Base-by-base conservation (phyloP, 768 basidiomycete genomes). In the Boletus pseudopeckii region DNA sequence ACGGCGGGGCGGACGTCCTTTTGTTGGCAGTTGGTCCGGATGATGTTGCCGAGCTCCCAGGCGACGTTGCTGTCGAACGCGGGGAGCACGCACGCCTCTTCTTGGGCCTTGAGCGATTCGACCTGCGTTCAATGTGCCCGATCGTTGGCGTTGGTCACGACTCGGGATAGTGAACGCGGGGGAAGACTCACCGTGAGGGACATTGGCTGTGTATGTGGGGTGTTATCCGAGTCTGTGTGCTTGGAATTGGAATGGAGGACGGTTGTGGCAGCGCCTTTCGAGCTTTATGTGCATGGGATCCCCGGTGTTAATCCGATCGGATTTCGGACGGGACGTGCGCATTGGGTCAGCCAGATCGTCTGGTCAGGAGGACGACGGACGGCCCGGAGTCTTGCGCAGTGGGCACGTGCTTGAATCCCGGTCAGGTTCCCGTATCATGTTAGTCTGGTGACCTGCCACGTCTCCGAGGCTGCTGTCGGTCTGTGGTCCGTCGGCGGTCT, bases 51-150 rank as follows among this genome's bases (percentile, higher is more conserved):
- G 24, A 72, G 45, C 28, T 64, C 65, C 67, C 72, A 72, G 1
- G 71, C 72, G 41, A 71, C 70, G 45, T 66, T 57, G 24, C 64
- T 63, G 45, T 70, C 63, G 55, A 72, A 72, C 0, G 60, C 22
- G 1, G 54, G 56, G 54, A 72, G 69, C 1, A 59, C 43, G 38
- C 69, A 63, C 10, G 57, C 53, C 9, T 60, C 44, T 39, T 73
- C 72, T 43, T 71, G 51, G 5, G 63, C 52, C 28, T 49, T 50
- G 48, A 71, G 40, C 4, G 52, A 45, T 30, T 61, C 58, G 42
- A 69, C n/a, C 60, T 65, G 13, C 22, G 15, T 9, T 6, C 5
- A 7, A 36, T 11, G 18, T 11, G 34, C 24, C 10, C 36, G 17
- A 37, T 37, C n/a, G n/a, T 37, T n/a, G n/a, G 37, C 13, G 26